These are phyloP conservation scores for Licmophora abbreviata DNA, from an alignment of 108 stramenopile species.

Conservation along the genomic window DNA sequence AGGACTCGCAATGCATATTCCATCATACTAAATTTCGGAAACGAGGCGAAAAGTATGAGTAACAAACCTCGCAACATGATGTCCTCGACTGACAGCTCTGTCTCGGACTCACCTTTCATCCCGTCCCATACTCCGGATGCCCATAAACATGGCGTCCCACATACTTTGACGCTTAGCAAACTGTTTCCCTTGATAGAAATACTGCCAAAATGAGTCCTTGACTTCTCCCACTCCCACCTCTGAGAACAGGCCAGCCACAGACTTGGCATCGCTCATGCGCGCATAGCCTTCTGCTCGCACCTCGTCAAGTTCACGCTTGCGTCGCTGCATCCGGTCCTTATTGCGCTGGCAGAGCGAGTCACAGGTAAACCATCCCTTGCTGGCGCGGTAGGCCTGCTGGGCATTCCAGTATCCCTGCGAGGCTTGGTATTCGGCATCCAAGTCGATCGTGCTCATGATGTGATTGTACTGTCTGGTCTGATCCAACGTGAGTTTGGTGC, in stretches of 20 bases:
- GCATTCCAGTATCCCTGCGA: slow-evolving; percentile 44
- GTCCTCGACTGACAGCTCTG: too few relatives aligned
- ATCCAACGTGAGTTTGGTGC: slow-evolving; percentile 50
- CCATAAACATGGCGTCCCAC: slow-evolving; percentile 88
- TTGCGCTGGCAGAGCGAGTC: slow-evolving; percentile 75
- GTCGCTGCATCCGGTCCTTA: slow-evolving; percentile 53
- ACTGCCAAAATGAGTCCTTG: slow-evolving; percentile 79
- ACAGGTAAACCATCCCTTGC: slow-evolving; percentile 84
- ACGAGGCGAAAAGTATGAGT: too few relatives aligned
- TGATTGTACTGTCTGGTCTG: slow-evolving; percentile 56
- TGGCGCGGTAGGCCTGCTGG: slow-evolving; percentile 47
- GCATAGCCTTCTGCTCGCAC: slow-evolving; percentile 73
- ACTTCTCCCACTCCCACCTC: slow-evolving; percentile 83
- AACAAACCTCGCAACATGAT: too few relatives aligned
- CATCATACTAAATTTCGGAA: too few relatives aligned
- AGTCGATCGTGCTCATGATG: slow-evolving; percentile 78
- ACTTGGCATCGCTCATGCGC: slow-evolving; percentile 79
- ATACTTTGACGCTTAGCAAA: slow-evolving; percentile 84
- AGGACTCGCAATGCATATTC: slow-evolving; percentile 65
- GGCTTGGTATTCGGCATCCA: slow-evolving; percentile 71
- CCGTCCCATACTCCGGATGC: slow-evolving; percentile 62
- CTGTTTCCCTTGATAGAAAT: slow-evolving; percentile 68
- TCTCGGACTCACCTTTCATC: slow-evolving; percentile 61
- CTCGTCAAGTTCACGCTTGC: slow-evolving; percentile 45
- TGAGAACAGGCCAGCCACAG: slow-evolving; percentile 67